phyloP scores from a whole-genome alignment of 306 rosid genomes.

The Castanea sativa region DNA sequence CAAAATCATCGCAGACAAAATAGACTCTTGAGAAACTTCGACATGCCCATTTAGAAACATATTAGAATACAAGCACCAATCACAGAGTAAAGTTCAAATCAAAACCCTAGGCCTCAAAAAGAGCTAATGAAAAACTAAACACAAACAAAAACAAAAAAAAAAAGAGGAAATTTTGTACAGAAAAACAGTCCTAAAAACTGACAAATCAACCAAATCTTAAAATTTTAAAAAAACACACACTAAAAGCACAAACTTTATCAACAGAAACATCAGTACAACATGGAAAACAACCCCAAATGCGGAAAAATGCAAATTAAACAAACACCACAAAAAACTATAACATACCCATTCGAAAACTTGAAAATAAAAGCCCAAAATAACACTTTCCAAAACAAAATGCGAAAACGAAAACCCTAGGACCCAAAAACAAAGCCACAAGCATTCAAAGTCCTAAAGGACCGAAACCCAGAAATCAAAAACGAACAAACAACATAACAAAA shows the following conservation, averaged over 20 bases:
- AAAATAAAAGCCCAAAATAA: not conserved
- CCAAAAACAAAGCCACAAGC: not conserved
- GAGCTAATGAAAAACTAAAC: not conserved
- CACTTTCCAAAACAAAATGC: not conserved
- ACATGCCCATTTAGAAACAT: too few relatives aligned
- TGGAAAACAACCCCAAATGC: not conserved
- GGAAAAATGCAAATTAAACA: not conserved
- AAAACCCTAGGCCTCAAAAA: constrained; percentile 5
- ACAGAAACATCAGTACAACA: too few relatives aligned
- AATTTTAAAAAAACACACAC: too few relatives aligned
- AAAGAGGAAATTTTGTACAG: not conserved
- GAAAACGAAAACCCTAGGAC: constrained; percentile 21
- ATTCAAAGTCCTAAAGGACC: not conserved
- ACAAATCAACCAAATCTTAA: not conserved
- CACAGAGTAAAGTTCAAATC: constrained; percentile 3
- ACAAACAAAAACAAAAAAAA: not conserved
- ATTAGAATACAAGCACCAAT: constrained; percentile 3
- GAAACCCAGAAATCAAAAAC: constrained; percentile 11
- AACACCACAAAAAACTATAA: not conserved
- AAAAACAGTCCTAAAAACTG: not conserved
- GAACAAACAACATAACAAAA: not conserved
- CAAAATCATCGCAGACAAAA: too few relatives aligned
- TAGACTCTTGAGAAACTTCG: too few relatives aligned
- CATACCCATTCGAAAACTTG: not conserved
- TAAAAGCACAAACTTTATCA: not conserved